Evolutionary conservation across 23 red algal genomes (phyloP), one percentile per base, ranked within the genome.

Genomic region (Pyropia yezoensis): DNA sequence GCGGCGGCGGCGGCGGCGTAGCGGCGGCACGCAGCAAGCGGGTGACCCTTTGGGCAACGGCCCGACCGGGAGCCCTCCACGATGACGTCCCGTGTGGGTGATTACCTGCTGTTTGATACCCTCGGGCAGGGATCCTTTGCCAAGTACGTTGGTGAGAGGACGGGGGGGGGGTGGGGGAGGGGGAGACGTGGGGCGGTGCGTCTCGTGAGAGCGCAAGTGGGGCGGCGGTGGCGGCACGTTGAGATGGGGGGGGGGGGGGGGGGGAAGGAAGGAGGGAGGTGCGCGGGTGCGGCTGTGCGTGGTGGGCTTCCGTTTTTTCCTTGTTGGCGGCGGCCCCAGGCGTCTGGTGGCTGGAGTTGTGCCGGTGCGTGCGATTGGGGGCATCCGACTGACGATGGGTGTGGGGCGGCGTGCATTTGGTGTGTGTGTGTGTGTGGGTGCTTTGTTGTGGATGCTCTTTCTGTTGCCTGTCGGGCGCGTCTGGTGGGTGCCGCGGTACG

Each of bases 61-160:
- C 0, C 39, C 6, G 3, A 54, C 52, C 26, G 54, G 25, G 18
- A 54, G 70, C 50, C 54, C 52, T 28, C 17, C 57, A 34, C 50
- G 52, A 89, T 89, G 84, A 75, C 73, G 52, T 73, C 73, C 49
- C 84, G 84, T 39, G 84, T 89, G 26, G 84, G 84, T 23, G 69
- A 78, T 16, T 89, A 89, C 63, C 63, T 89, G n/a, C 27, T 89
- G 20, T 79, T 79, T 47, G 73, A 79, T 29, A 89, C 84, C 21
- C 84, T 89, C 50, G 84, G 84, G 52, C 66, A 80, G 62, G 84
- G 84, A 3, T 67, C 84, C 52, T 89, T 89, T 52, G 84, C 71
- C 29, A 89, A 89, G 83, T 88, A 88, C 47, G 74, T 74, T 62
- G 5, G 3, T 2, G 30, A 4, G 22, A 11, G 59, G 58, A 18